Evolutionary conservation across 2,329 filamentous ascomycete genomes (phyloP).

Genomic region (Orbilia ellipsospora): DNA sequence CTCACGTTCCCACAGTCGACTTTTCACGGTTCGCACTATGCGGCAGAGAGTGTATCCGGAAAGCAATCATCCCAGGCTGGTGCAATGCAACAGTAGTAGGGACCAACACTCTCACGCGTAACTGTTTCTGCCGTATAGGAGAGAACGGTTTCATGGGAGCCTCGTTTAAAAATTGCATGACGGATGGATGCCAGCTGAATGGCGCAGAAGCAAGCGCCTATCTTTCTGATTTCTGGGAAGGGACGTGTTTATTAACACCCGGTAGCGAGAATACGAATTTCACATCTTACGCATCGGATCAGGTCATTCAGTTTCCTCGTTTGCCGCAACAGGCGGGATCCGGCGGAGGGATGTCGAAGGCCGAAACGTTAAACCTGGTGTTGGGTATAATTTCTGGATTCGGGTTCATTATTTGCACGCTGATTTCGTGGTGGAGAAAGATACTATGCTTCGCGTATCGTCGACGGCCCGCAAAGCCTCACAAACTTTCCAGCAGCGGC

Average conservation of each 20-base stretch:
- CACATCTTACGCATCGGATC: not conserved
- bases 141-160: not conserved
- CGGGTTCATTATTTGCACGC: no score
- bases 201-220: not conserved
- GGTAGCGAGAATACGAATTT: not conserved
- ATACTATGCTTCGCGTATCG: no score
- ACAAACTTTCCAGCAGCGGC: no score
- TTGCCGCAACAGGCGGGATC: conserved; percentile 32
- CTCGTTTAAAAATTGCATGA: not conserved
- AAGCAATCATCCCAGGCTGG: not conserved
- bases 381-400: no score
- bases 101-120: conserved; percentile 6
- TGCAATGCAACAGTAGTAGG: conserved; percentile 22
- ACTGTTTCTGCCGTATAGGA: conserved; percentile 18
- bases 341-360: no score
- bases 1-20: conserved; percentile 6
- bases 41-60: conserved; percentile 14
- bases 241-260: not conserved
- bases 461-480: no score
- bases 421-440: no score
- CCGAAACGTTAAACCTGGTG: no score
- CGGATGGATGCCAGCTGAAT: conserved; percentile 2
- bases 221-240: conserved; percentile 14
- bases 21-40: conserved; percentile 18
- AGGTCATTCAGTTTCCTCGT: conserved; percentile 53